Evolutionary conservation across 164 flowering plant genomes (phyloP), one percentile per base, ranked within the genome.

Genomic region (Vitis amurensis): DNA sequence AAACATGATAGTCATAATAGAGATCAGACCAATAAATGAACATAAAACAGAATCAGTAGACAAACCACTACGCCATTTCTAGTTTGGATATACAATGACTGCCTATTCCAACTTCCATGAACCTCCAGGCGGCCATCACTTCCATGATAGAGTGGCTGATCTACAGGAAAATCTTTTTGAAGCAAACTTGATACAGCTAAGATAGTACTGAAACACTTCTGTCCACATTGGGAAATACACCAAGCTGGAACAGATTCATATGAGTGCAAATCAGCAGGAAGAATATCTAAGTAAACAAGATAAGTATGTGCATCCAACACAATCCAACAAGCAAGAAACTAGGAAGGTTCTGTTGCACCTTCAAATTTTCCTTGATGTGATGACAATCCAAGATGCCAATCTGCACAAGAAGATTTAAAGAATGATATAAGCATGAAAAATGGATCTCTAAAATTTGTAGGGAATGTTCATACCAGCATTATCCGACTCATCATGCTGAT

Each of bases 11-110:
- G 60, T 27, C 9, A 55, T 30, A 15, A 19, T 2, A n/a, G 44
- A 27, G 10, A 47, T 3, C 5, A 47, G 56, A 44, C 29, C 9
- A 19, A 30, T 6, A 65, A 31, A 16, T n/a, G 1, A 71, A 50
- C 9, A 50, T n/a, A 59, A 17, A 50, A 19, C 27, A 57, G 44
- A 37, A 59, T 49, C 15, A 8, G 48, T 66, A 65, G 47, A 87
- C 97, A 78, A 76, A 91, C 98, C 97, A 70, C 64, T 72, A 30
- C 31, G 72, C 73, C 76, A 73, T 78, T 82, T 81, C 80, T 78
- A 65, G 78, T 87, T 70, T 72, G 87, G 47, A 80, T 79, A 72
- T 79, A 87, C 53, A 84, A 76, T 48, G 82, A 76, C 27, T 76
- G 82, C 61, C 85, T 78, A 70, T 69, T 84, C 85, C 84, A 79